Conservation (phyloP, 495 filamentous ascomycete genomes). For the Penicillium salamii region DNA sequence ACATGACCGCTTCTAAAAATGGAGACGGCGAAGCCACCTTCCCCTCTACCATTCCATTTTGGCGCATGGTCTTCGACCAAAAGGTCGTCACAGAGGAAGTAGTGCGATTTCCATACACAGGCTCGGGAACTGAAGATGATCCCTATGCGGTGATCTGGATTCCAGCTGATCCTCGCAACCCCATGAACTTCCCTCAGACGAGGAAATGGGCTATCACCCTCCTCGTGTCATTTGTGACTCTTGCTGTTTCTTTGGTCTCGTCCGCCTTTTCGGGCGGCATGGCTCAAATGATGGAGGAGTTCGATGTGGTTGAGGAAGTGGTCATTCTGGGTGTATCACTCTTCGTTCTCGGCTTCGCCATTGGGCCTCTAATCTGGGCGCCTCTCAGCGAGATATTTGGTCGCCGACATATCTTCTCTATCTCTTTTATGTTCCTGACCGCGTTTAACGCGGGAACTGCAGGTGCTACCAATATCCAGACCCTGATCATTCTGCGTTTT, state of each 20-base stretch:
- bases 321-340: conserved; percentile 51
- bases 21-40: conserved; percentile 18
- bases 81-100: conserved; percentile 50
- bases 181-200: conserved; percentile 51
- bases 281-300: conserved; percentile 48
- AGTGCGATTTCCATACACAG: conserved; percentile 53
- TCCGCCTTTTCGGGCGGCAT: conserved; percentile 71
- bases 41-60: conserved; percentile 32
- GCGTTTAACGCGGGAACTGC: conserved; percentile 67
- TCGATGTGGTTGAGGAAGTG: conserved; percentile 42
- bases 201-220: conserved; percentile 66
- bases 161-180: conserved; percentile 62
- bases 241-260: conserved; percentile 68
- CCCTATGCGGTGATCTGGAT: conserved; percentile 69
- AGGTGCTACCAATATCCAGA: conserved; percentile 58
- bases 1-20: conserved; percentile 6
- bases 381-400: conserved; percentile 63
- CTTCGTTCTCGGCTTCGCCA: conserved; percentile 52
- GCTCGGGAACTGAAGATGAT: conserved; percentile 62
- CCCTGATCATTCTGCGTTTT: conserved; percentile 72
- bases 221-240: conserved; percentile 59
- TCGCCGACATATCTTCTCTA: conserved; percentile 64
- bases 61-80: conserved; percentile 46
- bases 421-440: conserved; percentile 58
- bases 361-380: conserved; percentile 53